These are phyloP conservation scores for Penicillium daleae DNA, from an alignment of 495 filamentous ascomycete genomes.

Conservation along the genomic window DNA sequence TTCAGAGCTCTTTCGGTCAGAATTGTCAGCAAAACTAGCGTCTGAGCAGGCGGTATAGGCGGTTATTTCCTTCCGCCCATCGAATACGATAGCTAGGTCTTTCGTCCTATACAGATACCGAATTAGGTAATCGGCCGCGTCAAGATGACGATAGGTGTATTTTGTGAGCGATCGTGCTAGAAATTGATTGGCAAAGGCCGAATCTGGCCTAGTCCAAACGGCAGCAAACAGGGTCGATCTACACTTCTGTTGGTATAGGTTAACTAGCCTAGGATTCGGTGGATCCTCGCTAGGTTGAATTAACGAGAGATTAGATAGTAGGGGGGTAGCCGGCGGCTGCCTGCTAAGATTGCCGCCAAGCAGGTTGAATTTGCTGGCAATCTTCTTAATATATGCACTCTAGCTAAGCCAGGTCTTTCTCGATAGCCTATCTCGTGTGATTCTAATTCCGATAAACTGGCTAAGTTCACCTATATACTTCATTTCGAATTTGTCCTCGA, in stretches of 20 bases:
- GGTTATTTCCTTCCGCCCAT: no score
- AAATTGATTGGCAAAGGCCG: not conserved
- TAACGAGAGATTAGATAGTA: no score
- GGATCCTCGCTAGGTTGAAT: no score
- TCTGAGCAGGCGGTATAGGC: not conserved
- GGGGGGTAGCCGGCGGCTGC: no score
- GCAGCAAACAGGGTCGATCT: not conserved
- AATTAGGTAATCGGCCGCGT: no score
- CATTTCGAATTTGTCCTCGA: not conserved
- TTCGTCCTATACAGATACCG: not conserved
- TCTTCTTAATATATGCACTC: not conserved
- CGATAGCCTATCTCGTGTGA: not conserved
- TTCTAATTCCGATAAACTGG: not conserved
- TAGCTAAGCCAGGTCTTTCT: not conserved
- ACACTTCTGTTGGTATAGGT: not conserved
- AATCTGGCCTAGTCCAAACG: not conserved
- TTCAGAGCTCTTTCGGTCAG: not conserved
- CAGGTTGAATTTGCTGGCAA: no score
- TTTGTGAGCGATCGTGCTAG: not conserved
- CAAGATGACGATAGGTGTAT: no score
- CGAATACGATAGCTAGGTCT: no score
- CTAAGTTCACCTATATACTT: not conserved
- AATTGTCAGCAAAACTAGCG: not conserved
- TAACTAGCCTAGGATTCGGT: no score
- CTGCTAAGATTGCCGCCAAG: no score